Evolutionary conservation across 257 asterid genomes (phyloP), one percentile per base, ranked within the genome.

Genomic region (Ballota nigra): DNA sequence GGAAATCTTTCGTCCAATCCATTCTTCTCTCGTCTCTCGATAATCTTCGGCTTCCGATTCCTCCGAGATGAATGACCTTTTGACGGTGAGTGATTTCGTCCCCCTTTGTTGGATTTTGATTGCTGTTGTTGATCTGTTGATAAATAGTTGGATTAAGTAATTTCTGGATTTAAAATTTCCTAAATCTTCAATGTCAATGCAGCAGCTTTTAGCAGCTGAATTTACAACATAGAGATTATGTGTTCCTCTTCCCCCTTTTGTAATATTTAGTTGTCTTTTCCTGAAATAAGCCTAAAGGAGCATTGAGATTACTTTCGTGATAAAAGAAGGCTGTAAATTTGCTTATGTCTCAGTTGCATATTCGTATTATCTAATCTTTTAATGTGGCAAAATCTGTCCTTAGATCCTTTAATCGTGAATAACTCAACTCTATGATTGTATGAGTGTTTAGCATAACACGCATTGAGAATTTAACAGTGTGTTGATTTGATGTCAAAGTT

Each of bases 41-140:
- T n/a, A 63, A 62, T 62, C 51, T 11, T 62, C 78, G 68, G 28
- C 69, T 53, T 70, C 68, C 52, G 22, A 47, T 61, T 68, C n/a
- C 51, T 73, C 13, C 87, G 74, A 12, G 56, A 90, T 88, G 97
- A 90, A 90, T 51, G 92, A 90, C 79, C 97, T 90, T 64, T 77
- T 90, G 83, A 41, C 91, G 81, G 96, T 87, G 79, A 72, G 76
- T 72, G 71, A 13, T 43, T 41, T 24, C 31, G 29, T 58, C 15
- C 51, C n/a, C 34, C 13, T 29, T 13, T 20, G 34, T 58, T 67
- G 11, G 18, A 20, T 43, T 60, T 38, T 75, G 80, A 71, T 79
- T 67, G 70, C 38, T 47, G 23, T 76, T 76, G 84, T 76, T 76
- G 84, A 72, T 76, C 81, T 72, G 77, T 68, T 69, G 66, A 28